Base-by-base conservation (phyloP, 2,329 filamentous ascomycete genomes). In the Penicillium fuscoglaucum region DNA sequence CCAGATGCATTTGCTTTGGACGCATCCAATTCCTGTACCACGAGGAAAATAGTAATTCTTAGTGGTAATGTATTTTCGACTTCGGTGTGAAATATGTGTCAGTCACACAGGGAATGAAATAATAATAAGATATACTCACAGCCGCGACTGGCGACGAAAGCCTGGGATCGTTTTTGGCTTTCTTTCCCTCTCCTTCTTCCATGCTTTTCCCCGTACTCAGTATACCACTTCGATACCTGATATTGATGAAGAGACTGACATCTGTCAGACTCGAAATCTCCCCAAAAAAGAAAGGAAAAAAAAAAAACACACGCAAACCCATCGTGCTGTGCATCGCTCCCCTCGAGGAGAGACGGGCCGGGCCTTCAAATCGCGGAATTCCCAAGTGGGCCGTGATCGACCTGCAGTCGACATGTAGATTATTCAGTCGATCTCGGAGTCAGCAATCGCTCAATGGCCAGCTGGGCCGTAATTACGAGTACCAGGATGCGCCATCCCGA, bases 341-440 rank as follows among this genome's bases (percentile, higher is more conserved):
- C 62, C 65, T 67, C 65, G 65, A 67, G 62, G 66, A 53, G 66
- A 53, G 40, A 60, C 66, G 66, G 66, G 57, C 65, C 66, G 66
- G 66, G 60, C 66, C 66, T 67, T 67, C 45, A 52, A 57, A 47
- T 47, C 46, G 52, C 57, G 59, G 61, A 57, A 60, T 63, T 66
- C 52, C 58, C 50, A 66, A 61, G 60, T 63, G 64, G 64, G 59
- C 64, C 51, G 57, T 60, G 62, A 66, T 66, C 53, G 53, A 59
- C 57, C 62, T 66, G 64, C 63, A 62, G 61, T 65, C 47, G 47
- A 63, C 50, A 54, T 52, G 54, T 61, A 59, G 59, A 63, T 55
- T 58, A 59, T 60, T 61, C 62, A 61, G 55, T 58, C 49, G 51
- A 54, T 58, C 55, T 51, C 53, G 47, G 47, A 57, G 53, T 50